Evolutionary conservation across 306 rosid species (phyloP), one percentile per base, ranked within the genome.

Genomic region (Gleditsia sinensis): DNA sequence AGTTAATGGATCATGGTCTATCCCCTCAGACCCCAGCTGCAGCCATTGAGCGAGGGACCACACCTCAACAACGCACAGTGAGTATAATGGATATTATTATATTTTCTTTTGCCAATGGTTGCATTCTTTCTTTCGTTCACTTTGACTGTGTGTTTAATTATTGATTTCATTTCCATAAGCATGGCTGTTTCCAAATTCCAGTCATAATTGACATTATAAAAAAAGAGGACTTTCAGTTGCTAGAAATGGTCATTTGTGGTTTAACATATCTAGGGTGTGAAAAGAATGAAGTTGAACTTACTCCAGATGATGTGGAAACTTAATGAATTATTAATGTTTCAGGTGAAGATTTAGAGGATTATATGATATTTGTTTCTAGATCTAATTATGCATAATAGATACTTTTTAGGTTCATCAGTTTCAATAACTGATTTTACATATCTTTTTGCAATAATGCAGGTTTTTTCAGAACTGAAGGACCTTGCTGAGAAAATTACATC

Each of bases 1-100:
- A 91, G 86, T 80, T 94, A 77, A 88, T 91, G 84, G 87, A 81
- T 54, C 86, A 88, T n/a, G 97, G 97, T 83, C 83, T 94, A 51
- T 87, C 91, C 24, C 82, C 91, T 23, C 72, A 83, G 32, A 94
- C 96, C 9, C 98, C 98, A 4, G 91, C 98, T 42, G 97, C 85
- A 49, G 98, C 98, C 61, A 80, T 94, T 67, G 98, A 94, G 77
- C 85, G 97, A 74, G 98, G 98, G 79, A 94, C 97, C 69, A 91
- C 98, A 11, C 89, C 84, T 25, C 96, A 88, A 79, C 96, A 91
- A 55, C 94, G 94, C 81, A 84, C 69, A 0, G 97, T 94, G 82
- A 84, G 96, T 74, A 59, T 67, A 40, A 39, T 70, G 23, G 28
- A 9, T 32, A 9, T 43, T 7, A 7, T 36, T 56, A 7, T 58